These are phyloP conservation scores for Lichina pygmaea DNA, from an alignment of 495 filamentous ascomycete species.

Conservation along the genomic window DNA sequence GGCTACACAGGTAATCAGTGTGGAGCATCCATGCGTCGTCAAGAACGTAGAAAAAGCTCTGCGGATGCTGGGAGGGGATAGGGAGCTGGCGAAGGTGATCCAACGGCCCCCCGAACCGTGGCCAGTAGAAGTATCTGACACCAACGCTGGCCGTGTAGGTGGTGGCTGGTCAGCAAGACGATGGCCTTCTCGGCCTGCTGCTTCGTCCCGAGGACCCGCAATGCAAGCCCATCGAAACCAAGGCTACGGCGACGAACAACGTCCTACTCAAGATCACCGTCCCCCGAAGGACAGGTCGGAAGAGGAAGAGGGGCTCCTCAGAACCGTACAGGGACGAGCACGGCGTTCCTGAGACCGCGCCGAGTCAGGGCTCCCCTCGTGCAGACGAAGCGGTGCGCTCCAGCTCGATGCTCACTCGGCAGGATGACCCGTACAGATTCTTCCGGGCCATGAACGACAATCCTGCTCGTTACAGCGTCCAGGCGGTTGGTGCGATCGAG, in stretches of 20 bases:
- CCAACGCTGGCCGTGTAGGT: not conserved
- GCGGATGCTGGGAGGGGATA: slow-evolving; percentile 42
- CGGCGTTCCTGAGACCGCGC: no score
- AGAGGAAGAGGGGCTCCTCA: slow-evolving; percentile 44
- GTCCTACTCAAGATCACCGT: slow-evolving; percentile 66
- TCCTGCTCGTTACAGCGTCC: slow-evolving; percentile 33
- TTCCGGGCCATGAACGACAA: slow-evolving; percentile 34
- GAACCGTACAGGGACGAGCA: slow-evolving; percentile 23
- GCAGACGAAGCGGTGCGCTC: not conserved
- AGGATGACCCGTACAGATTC: not conserved
- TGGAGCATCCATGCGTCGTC: slow-evolving; percentile 76
- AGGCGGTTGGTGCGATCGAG: slow-evolving; percentile 43
- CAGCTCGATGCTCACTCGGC: not conserved
- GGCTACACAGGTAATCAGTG: slow-evolving; percentile 32
- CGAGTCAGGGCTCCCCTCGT: slow-evolving; percentile 3
- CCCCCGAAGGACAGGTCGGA: slow-evolving; percentile 64
- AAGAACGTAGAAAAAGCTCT: slow-evolving; percentile 60
- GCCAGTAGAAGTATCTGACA: not conserved
- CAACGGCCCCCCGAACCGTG: not conserved
- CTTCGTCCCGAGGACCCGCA: slow-evolving; percentile 55
- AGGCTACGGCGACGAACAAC: slow-evolving; percentile 43
- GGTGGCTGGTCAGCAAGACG: not conserved
- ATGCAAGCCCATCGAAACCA: slow-evolving; percentile 45
- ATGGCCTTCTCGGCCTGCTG: slow-evolving; percentile 27
- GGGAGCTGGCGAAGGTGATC: slow-evolving; percentile 33